Base-by-base conservation (phyloP, 306 rosid species). In the Oxytropis ochrocephala region DNA sequence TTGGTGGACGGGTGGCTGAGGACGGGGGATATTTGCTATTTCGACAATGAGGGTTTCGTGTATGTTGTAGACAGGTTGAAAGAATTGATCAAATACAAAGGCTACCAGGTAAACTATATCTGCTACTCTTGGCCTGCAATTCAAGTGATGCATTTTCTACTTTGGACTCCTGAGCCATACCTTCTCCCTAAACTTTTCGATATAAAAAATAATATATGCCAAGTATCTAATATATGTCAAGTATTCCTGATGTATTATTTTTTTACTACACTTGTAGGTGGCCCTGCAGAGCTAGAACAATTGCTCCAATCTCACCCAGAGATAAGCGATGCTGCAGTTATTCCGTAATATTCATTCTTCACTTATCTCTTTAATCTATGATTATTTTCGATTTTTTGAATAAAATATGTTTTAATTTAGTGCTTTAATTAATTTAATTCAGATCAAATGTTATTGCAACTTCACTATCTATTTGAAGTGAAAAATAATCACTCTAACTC, bases 281-380 rank as follows among this genome's bases (percentile, higher is more conserved):
- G 87, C 96, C 41, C 96, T 0, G 92, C 87, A 9, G 96, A 89
- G 64, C 58, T 87, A 42, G 92, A 89, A 75, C 80, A 87, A 6
- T 54, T 89, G 76, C 90, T 89, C 17, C 86, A 58, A 2, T 81
- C 90, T 47, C 90, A 81, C 61, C 89, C 85, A 29, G 72, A 85
- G 49, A 83, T 85, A 30, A 36, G 11, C 4, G 90, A 87, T n/a
- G 92, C 86, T 14, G 90, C 92, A 48, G 96, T 85, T 61, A 59
- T 81, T 44, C 92, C 96, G 96, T 48, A 58, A 59, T 59, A 16
- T 57, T 18, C 65, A 46, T 47, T 66, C 32, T 46, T 13, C 16
- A 17, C 35, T 17, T 11, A 7, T 32, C 44, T 30, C 4, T 13
- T 9, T 4, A 61, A 19, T 21, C 68, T 9, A n/a, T n/a, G n/a